Evolutionary conservation across 1,284 basidiomycete species (phyloP), one percentile per base, ranked within the genome.

Genomic region (Cutaneotrichosporon mucoides): DNA sequence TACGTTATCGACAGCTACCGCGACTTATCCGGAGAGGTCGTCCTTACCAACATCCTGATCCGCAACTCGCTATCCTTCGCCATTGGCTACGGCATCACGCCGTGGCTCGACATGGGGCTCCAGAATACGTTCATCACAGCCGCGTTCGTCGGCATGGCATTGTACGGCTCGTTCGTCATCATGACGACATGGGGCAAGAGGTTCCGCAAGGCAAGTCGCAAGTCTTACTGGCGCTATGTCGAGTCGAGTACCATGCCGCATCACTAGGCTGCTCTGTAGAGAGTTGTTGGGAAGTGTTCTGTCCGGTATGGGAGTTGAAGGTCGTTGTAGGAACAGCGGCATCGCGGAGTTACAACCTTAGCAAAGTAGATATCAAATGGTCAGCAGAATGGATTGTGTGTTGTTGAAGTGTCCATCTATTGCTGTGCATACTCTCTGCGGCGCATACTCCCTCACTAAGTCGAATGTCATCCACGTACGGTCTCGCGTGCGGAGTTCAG

Each of bases 1-100:
- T 72, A 72, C 45, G 65, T 59, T 7, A 41, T 72, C 12, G 70
- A 72, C 64, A 59, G 49, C 4, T 72, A 72, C 61, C 66, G 68
- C 46, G 65, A 64, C 35, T 61, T 68, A 38, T 53, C 57, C 16
- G 60, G 63, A 35, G 69, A 69, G 53, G 60, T 65, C 42, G 57
- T 68, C 51, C 57, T 65, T 38, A 65, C 59, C 13, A 63, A 64
- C 48, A 68, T 68, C 33, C 43, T 67, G 6, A 60, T 67, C 49
- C 56, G 65, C 51, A 61, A 61, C 57, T 55, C 60, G 6, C 36
- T 65, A 11, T 54, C 53, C 13, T 65, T 61, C 15, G 63, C 60
- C 8, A 57, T 65, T 24, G 43, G 53, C 36, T 67, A 66, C 52
- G 66, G 65, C 24, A 68, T 66, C 53, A 68, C 62, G 3, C 62